Evolutionary conservation across 768 basidiomycete genomes (phyloP), one percentile per base, ranked within the genome.

Genomic region (Leccinum arenicola): DNA sequence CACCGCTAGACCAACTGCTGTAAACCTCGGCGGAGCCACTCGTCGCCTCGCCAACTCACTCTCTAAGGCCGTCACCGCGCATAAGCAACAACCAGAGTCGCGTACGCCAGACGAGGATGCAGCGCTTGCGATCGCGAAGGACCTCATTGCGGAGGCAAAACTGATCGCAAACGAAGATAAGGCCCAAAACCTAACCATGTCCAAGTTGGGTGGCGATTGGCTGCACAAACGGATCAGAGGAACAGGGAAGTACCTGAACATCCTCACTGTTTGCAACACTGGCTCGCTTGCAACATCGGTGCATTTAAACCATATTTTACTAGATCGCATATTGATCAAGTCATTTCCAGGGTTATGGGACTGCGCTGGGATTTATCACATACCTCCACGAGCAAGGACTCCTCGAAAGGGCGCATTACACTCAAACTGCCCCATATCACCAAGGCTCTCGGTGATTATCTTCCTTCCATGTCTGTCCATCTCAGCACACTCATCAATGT

Each of bases 191-290:
- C 86, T 85, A 71, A 75, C 78, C 62, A 98, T 98, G 91, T 83
- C 91, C 10, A 84, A 84, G 65, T 80, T 84, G 73, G 95, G 95
- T 25, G 94, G 89, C 3, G 86, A 91, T 35, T 98, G 95, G 95
- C 76, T 97, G 38, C 69, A 87, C 38, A 73, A 84, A 43, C 63
- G 61, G 35, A 61, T 70, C 33, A 63, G 63, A 35, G 73, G 70
- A 7, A 70, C 77, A 17, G 77, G 75, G 27, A 76, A 76, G 49
- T 80, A 76, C 40, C 73, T 97, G 58, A 94, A 91, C 68, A 84
- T 96, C 19, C 76, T 97, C 72, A 97, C 95, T 15, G 93, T 98
- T 11, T 98, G 95, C 77, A 98, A 98, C 73, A 98, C 95, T n/a
- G 95, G 95, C 4, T 93, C 90, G 23, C 80, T 98, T 62, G 95